Conservation (phyloP, 116 monocot species). For the Iris pallida region DNA sequence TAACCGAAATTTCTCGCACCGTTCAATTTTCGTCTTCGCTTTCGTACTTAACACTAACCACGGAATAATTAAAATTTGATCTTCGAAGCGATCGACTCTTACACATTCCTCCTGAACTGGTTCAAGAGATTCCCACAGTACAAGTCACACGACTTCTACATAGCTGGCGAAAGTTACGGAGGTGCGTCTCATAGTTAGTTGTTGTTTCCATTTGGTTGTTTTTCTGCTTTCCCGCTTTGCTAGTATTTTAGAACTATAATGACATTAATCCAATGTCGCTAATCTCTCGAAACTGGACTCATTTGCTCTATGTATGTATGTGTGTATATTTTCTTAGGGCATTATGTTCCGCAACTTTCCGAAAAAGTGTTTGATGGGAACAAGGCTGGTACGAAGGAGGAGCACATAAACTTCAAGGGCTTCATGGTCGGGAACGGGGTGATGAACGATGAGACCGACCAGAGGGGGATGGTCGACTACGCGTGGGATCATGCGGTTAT, state of each 20-base stretch:
- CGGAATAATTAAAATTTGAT: not conserved
- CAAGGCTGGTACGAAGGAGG: constrained; percentile 28
- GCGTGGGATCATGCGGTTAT: constrained; percentile 91
- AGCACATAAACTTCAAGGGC: constrained; percentile 85
- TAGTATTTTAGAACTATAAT: too few species aligned
- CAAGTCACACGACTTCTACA: constrained; percentile 66
- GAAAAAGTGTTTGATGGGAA: constrained; percentile 72
- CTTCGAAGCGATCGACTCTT: constrained; percentile 44
- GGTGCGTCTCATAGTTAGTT: constrained; percentile 16
- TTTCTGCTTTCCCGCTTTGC: too few species aligned
- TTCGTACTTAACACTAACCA: not conserved
- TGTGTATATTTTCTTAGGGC: constrained; percentile 38
- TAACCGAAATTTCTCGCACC: not conserved
- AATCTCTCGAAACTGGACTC: too few species aligned
- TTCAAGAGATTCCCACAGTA: constrained; percentile 76
- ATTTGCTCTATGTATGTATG: too few species aligned
- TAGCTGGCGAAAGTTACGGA: constrained; percentile 72
- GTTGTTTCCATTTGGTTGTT: not conserved
- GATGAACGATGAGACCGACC: constrained; percentile 75
- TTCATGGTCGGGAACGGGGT: constrained; percentile 83
- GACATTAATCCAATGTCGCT: too few species aligned
- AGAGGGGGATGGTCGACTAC: constrained; percentile 67
- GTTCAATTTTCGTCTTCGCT: not conserved
- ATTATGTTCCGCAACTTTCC: constrained; percentile 85
- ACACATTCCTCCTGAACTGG: constrained; percentile 65